Base-by-base conservation (phyloP, 495 filamentous ascomycete species). In the Pyrenopolyporus hunteri region DNA sequence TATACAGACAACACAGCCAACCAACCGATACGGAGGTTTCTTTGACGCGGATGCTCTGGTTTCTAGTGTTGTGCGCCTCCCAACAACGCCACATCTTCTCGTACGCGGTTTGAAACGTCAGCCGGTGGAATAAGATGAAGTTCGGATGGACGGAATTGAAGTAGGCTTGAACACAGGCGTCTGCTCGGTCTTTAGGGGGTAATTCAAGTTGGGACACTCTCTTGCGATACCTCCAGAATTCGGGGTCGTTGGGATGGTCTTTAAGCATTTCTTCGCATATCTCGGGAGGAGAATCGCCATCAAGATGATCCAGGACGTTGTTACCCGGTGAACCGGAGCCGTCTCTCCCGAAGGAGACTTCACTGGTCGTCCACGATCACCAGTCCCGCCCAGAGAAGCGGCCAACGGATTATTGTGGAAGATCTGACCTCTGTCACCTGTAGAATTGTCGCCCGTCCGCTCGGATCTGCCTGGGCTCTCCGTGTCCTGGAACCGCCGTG, bases 1-100 rank as follows among this genome's bases (percentile, higher is more conserved):
- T 79, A 26, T 76, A 75, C 23, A 81, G 66, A 60, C 74, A 76
- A 57, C 75, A 78, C 14, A 79, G 61, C 78, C 76, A 80, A 19
- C 77, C 76, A 1, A 67, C 51, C 14, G 63, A 66, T 45, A 60
- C 68, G 52, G 45, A 68, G 17, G 49, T 25, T 17, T 67, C 58
- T n/a, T 29, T 59, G 11, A 25, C 16, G 3, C 39, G 23, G 3
- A 2, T 29, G 8, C 46, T 53, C 5, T 3, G 17, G 0, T 16
- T 35, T n/a, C 22, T 17, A 6, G 57, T 63, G 23, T 31, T 60
- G 14, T 44, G 57, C 5, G 31, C 57, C 3, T 60, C 59, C 36
- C 63, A 68, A 17, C 70, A 66, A 0, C 46, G 47, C 68, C 70
- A 76, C 67, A 75, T 72, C 16, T 57, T 60, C 49, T 80, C 72